Base-by-base conservation (phyloP, 2,329 filamentous ascomycete genomes). In the Cladosporium sp. region DNA sequence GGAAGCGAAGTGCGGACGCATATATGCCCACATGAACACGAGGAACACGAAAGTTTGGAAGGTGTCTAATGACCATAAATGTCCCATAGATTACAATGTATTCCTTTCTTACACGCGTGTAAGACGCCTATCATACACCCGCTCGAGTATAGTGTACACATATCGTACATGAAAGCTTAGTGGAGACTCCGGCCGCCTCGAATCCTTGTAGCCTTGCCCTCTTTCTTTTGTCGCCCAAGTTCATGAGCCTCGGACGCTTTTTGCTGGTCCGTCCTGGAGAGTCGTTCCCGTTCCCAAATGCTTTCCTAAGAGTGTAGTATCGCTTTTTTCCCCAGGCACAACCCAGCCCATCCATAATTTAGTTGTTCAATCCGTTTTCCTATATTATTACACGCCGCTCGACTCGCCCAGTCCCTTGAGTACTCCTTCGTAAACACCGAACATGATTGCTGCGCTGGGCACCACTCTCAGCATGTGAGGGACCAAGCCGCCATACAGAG, bases 371-470 rank as follows among this genome's bases (percentile, higher is more conserved):
- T 46, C 39, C 26, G 13, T 53, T 30, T 21, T 25, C 49, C 49
- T 5, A 11, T 32, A 28, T 53, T 28, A 48, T 65, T 70, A 79
- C 54, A 79, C 74, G 63, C 79, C 78, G 65, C 79, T 79, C 58
- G 75, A 79, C 67, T 81, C 78, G 3, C 82, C 82, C 48, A 84
- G 68, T 14, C 79, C 73, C 71, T 79, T 80, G 64, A 84, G 70
- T n/a, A 83, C 80, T n/a, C 76, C 79, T 69, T 84, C 82, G 64
- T 83, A 97, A 83, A 95, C 95, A 78, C 92, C 93, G 77, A 97
- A 97, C 91, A 96, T 97, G 77, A 98, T 96, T 70, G 91, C 93
- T 8, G 94, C 93, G 71, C 91, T 95, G 1, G 94, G 94, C 6
- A 97, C 93, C 7, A 93, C 93, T 67, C 93, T 86, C 79, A 97